These are phyloP conservation scores for cucumber (Cucumis sativus) DNA, from an alignment of 306 rosid species.

Conservation along the genomic window Cucumber_9930_V3 NC_026658.2:4547001-4547500, in stretches of 20 bases:
- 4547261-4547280: neutral
- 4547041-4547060: too few species aligned
- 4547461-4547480: neutral
- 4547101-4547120: too few species aligned
- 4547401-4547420: neutral
- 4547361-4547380: neutral
- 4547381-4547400: neutral
- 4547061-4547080: too few species aligned
- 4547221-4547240: neutral
- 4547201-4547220: neutral
- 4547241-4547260: neutral
- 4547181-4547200: neutral
- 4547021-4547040: too few species aligned
- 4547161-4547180: too few species aligned
- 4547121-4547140: too few species aligned
- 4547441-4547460: neutral
- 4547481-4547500: neutral
- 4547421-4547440: conserved; percentile 12
- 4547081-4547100: too few species aligned
- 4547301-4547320: neutral
- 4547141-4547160: too few species aligned
- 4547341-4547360: neutral
- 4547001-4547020: too few species aligned
- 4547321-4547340: neutral
- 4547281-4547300: neutral